These are phyloP conservation scores for Pestalotiopsis sp. DNA, from an alignment of 2,329 filamentous ascomycete genomes.

Conservation along the genomic window DNA sequence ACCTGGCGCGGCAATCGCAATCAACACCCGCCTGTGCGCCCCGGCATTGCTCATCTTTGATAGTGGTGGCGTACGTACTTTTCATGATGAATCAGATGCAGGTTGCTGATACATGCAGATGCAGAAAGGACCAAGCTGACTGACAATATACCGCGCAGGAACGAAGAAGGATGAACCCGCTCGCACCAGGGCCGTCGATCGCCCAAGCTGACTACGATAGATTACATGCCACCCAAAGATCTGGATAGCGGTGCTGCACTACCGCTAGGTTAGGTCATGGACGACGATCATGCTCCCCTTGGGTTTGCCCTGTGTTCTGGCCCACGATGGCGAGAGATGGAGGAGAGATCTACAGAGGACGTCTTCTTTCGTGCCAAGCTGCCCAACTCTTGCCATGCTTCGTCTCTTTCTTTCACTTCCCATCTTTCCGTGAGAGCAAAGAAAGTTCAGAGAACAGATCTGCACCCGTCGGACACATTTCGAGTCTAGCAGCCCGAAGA, in stretches of 20 bases:
- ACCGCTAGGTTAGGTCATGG: neutral
- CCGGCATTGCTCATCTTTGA: neutral
- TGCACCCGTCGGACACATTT: too few relatives aligned
- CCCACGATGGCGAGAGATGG: neutral
- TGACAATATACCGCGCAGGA: too few relatives aligned
- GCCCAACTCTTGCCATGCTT: neutral
- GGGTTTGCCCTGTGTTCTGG: neutral
- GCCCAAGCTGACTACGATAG: too few relatives aligned
- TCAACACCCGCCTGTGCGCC: neutral
- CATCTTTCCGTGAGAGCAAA: too few relatives aligned
- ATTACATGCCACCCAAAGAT: neutral
- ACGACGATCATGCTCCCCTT: neutral
- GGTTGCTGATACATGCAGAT: too few relatives aligned
- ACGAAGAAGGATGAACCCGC: too few relatives aligned
- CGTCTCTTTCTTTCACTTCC: neutral
- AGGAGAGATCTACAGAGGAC: neutral
- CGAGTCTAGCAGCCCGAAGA: too few relatives aligned
- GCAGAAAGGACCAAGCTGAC: too few relatives aligned
- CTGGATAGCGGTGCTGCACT: neutral
- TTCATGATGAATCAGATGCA: neutral
- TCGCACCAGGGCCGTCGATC: too few relatives aligned
- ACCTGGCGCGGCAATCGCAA: neutral
- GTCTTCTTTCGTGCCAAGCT: neutral
- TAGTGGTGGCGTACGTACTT: neutral
- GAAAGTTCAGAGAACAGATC: too few relatives aligned